These are phyloP conservation scores for Rhipidocladum racemiflorum DNA, from an alignment of 176 grass and related monocot genomes.

Conservation along the genomic window DNA sequence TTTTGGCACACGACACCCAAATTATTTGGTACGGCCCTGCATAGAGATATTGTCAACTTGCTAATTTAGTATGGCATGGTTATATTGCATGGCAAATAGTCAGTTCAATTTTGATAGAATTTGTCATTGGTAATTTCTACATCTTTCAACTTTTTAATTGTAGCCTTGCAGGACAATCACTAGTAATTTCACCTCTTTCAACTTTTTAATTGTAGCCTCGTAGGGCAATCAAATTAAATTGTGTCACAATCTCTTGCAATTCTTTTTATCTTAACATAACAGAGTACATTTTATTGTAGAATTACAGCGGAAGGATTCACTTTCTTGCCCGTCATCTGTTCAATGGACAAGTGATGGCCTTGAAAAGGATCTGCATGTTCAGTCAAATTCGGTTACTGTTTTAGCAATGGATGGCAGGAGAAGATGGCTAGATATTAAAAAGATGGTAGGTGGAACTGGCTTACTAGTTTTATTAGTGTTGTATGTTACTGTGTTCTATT, in stretches of 20 bases:
- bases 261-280: slow-evolving; percentile 22
- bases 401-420: slow-evolving; percentile 96
- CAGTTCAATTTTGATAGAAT: neutral
- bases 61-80: slow-evolving; percentile 17
- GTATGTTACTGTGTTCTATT: neutral
- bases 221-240: slow-evolving; percentile 18
- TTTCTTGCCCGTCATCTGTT: slow-evolving; percentile 69
- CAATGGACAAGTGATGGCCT: slow-evolving; percentile 77
- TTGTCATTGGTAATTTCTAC: slow-evolving; percentile 8
- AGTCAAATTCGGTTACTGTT: slow-evolving; percentile 77
- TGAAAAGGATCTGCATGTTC: slow-evolving; percentile 91
- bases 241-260: neutral
- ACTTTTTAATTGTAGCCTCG: neutral
- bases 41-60: neutral
- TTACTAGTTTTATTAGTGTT: neutral
- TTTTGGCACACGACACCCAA: too few species aligned
- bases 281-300: slow-evolving; percentile 48
- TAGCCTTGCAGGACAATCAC: neutral
- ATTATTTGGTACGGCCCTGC: neutral
- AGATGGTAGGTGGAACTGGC: slow-evolving; percentile 61
- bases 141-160: neutral
- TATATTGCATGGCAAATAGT: neutral
- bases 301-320: slow-evolving; percentile 46
- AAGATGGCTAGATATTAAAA: slow-evolving; percentile 93
- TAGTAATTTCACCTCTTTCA: slow-evolving; percentile 10